These are phyloP conservation scores for Metschnikowia gelsemii DNA, from an alignment of 805 yeast genomes.

Conservation along the genomic window DNA sequence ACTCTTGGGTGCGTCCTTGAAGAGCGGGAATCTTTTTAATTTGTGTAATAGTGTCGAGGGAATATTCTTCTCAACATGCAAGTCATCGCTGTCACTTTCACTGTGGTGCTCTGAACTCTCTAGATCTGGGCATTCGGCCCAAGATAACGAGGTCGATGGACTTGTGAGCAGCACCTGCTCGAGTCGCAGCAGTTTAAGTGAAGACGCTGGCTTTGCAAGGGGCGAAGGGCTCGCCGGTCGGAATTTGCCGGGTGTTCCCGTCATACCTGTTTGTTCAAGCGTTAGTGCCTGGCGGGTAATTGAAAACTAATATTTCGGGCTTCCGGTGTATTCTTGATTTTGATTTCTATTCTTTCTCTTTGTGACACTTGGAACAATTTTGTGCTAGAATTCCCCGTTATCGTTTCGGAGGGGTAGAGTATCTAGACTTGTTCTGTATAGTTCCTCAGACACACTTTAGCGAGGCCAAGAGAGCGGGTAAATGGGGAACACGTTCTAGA, in stretches of 20 bases:
- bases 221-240: conserved; percentile 24
- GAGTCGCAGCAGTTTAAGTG: background rate
- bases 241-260: conserved; percentile 13
- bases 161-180: too few species aligned
- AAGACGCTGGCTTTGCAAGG: conserved; percentile 11
- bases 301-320: background rate
- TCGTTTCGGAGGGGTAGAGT: too few species aligned
- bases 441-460: too few species aligned
- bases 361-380: too few species aligned
- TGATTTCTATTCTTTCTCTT: too few species aligned
- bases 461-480: too few species aligned
- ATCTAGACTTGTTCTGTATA: too few species aligned
- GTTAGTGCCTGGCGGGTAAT: background rate
- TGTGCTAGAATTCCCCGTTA: too few species aligned
- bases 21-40: conserved; percentile 60
- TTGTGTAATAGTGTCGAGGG: conserved; percentile 58
- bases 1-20: conserved; percentile 63
- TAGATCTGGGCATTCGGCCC: conserved; percentile 6
- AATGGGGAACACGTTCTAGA: too few species aligned
- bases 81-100: conserved; percentile 14
- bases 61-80: conserved; percentile 13
- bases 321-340: background rate
- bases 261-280: conserved; percentile 7
- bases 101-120: conserved; percentile 4
- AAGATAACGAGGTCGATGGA: background rate